phyloP scores from a whole-genome alignment of 139 green algal species.

The Ulvella scutata region DNA sequence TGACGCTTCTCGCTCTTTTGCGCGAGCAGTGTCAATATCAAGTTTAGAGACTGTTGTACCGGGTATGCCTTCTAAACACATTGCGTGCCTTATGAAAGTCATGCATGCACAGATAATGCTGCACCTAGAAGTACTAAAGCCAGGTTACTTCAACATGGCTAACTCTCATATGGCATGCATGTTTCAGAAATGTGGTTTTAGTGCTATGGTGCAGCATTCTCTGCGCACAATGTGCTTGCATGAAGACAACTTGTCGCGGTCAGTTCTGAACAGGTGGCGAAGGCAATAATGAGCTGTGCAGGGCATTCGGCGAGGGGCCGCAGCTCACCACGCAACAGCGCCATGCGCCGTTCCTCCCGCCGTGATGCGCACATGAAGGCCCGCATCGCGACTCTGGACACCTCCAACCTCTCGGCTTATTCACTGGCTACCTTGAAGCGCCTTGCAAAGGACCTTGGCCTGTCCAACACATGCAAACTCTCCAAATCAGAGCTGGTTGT shows the following conservation, averaged over 20 bases:
- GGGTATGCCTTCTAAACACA: neutral
- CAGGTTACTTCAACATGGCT: too few species aligned
- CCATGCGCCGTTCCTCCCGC: neutral
- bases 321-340: neutral
- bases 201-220: too few species aligned
- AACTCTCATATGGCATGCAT: too few species aligned
- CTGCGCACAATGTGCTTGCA: too few species aligned
- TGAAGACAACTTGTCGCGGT: too few species aligned
- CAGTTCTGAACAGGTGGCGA: too few species aligned
- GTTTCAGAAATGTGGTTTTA: too few species aligned
- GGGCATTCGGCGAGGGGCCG: neutral
- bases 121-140: too few species aligned
- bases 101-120: too few species aligned
- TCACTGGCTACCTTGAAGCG: neutral
- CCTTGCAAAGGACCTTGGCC: neutral
- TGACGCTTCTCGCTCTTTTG: neutral
- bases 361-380: neutral
- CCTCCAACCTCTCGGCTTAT: neutral
- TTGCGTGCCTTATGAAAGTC: too few species aligned
- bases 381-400: neutral
- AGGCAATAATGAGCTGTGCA: neutral
- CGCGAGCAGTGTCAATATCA: neutral
- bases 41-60: neutral
- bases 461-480: neutral
- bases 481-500: neutral